Evolutionary conservation across 768 basidiomycete genomes (phyloP).

Genomic region (Boletus barrowsii): DNA sequence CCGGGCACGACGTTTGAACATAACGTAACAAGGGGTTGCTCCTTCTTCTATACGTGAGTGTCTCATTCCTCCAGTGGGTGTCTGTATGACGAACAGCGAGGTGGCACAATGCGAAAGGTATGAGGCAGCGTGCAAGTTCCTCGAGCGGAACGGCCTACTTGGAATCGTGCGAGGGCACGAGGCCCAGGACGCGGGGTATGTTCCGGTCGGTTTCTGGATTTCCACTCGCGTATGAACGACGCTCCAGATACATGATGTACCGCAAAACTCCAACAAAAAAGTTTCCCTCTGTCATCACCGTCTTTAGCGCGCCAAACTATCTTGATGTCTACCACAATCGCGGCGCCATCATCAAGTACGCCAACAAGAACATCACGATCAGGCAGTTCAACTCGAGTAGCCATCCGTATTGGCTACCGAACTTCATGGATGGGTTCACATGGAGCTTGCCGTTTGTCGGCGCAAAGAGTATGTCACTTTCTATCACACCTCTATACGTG

Average conservation of each 20-base stretch:
- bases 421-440: conserved; percentile 98
- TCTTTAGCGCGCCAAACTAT: conserved; percentile 97
- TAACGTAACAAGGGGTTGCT: conserved; percentile 87
- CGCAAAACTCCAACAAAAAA: conserved; percentile 92
- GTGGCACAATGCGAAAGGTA: conserved; percentile 45
- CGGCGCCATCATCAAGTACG: conserved; percentile 95
- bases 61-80: neutral
- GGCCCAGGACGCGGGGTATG: conserved; percentile 93
- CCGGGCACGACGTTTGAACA: conserved; percentile 66
- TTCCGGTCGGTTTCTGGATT: neutral
- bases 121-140: conserved; percentile 91
- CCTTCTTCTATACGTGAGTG: conserved; percentile 86
- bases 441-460: conserved; percentile 99
- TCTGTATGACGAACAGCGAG: neutral
- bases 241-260: conserved; percentile 82
- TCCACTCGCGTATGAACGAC: neutral
- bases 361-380: conserved; percentile 95
- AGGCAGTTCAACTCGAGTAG: conserved; percentile 77
- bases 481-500: neutral
- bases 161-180: conserved; percentile 97
- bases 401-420: conserved; percentile 95
- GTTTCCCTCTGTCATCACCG: conserved; percentile 96
- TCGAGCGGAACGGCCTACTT: conserved; percentile 86
- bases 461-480: conserved; percentile 79
- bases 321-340: conserved; percentile 97